Conservation (phyloP, 495 filamentous ascomycete genomes). For the Usnea hakonensis region DNA sequence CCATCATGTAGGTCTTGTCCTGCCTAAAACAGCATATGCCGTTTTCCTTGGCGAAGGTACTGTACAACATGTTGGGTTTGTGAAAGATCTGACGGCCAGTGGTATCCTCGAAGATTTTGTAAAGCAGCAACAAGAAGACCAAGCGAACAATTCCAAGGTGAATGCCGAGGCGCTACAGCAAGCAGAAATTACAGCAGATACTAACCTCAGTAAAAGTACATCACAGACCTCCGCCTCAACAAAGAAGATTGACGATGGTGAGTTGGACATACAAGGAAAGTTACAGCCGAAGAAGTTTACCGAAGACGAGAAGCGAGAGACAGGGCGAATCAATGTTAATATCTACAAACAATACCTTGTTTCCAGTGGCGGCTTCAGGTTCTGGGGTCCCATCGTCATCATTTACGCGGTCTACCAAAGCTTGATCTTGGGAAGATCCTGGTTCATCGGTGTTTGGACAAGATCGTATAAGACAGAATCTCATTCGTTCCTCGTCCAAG, state of each 20-base stretch:
- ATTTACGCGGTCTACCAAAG: conserved; percentile 45
- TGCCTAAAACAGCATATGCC: conserved; percentile 60
- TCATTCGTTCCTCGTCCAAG: not conserved
- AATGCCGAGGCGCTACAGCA: conserved; percentile 32
- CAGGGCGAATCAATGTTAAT: conserved; percentile 51
- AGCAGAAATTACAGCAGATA: conserved; percentile 32
- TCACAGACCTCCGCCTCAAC: conserved; percentile 26
- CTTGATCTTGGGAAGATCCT: conserved; percentile 47
- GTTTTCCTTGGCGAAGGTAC: conserved; percentile 62
- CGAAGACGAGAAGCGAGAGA: conserved; percentile 62
- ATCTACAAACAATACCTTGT: conserved; percentile 60
- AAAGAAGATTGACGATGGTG: conserved; percentile 20
- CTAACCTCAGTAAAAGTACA: conserved; percentile 37
- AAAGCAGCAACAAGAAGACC: conserved; percentile 40
- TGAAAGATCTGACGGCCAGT: conserved; percentile 48
- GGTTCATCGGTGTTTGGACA: conserved; percentile 69
- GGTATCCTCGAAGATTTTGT: conserved; percentile 53
- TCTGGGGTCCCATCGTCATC: conserved; percentile 51
- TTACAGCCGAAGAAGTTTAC: conserved; percentile 57
- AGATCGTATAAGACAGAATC: conserved; percentile 24
- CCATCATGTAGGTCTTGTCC: conserved; percentile 68
- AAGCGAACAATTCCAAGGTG: conserved; percentile 19
- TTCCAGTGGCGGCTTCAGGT: conserved; percentile 55
- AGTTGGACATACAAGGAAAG: conserved; percentile 17
- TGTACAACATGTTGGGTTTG: conserved; percentile 51